Percentiles rank a stretch among this genome's conserved stretches.
phyloP scores from a whole-genome alignment of 108 stramenopile genomes.

The Epithemia pelagica region DNA sequence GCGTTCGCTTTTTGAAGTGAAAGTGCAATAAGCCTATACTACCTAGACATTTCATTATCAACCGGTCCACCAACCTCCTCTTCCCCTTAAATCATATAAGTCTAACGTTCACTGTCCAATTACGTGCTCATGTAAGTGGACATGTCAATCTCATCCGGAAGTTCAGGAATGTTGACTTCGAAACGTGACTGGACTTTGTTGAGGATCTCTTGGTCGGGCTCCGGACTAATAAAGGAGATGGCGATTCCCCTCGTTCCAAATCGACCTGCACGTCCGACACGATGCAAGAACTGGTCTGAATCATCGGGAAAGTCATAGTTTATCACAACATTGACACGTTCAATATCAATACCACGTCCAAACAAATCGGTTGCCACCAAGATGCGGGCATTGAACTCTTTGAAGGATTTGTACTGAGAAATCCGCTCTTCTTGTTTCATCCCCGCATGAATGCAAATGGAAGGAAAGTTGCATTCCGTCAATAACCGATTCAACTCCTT shows the following conservation, averaged over 20 bases:
- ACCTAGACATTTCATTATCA: no score
- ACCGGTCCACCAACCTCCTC: no score
- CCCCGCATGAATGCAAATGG: constrained; percentile 95
- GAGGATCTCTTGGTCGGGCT: constrained; percentile 90
- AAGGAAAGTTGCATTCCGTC: constrained; percentile 99
- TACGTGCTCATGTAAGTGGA: constrained; percentile 93
- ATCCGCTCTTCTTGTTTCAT: constrained; percentile 97
- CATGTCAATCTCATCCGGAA: constrained; percentile 97
- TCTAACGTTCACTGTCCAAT: no score
- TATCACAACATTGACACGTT: constrained; percentile 99
- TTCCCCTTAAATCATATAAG: no score
- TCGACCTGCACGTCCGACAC: constrained; percentile 97
- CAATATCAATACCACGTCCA: constrained; percentile 99
- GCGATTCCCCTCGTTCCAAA: constrained; percentile 99
- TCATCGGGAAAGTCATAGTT: constrained; percentile 99
- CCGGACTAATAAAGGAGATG: constrained; percentile 94
- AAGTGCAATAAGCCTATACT: no score
- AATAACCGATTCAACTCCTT: constrained; percentile 92
- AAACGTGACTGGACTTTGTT: constrained; percentile 95
- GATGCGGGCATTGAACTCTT: constrained; percentile 97
- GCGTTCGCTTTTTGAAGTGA: no score
- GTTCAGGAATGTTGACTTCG: constrained; percentile 96
- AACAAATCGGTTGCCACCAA: constrained; percentile 99
- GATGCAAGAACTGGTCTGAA: constrained; percentile 97
- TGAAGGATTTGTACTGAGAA: constrained; percentile 94